Base-by-base conservation (phyloP, 257 asterid species). In the Solanum sitiens region DNA sequence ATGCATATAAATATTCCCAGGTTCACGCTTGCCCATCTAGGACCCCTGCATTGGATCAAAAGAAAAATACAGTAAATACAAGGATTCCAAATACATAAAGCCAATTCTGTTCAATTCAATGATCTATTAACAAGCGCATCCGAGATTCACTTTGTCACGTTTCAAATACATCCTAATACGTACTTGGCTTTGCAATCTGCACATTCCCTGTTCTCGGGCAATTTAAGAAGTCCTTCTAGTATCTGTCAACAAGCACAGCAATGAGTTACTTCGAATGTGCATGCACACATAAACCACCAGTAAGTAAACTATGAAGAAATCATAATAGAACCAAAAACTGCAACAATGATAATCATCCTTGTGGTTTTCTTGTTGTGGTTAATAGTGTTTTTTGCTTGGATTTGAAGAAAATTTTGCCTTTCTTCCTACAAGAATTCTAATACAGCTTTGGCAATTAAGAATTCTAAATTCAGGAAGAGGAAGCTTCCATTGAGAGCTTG, bases 1-100 rank as follows among this genome's bases (percentile, higher is more conserved):
- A 97, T 97, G 93, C 99, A 97, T 91, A 96, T 91, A 89, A 97
- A 97, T 91, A 97, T 94, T 87, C 99, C 99, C 85, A 97, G 92
- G 91, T 97, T 97, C 93, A 97, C 99, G 65, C 99, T 97, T 87
- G 99, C 99, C 99, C 99, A 97, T 86, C 99, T 95, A 85, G 99
- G 99, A 91, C 99, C 99, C 90, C 99, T 97, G 93, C 87, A 86
- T 87, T 85, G 44, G 67, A 33, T 35, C 27, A 86, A 83, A 61
- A 39, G 6, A 27, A 82, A 47, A 82, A 6, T 50, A 82, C 30
- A 32, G 32, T 47, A 65, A 82, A 30, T 7, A 27, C 42, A 82
- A 53, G 70, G 45, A 50, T 20, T 50, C 61, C 83, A 42, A 76
- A 76, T 35, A 75, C 35, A 50, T 50, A 32, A 50, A 30, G 44